A percentile compares a stretch with the other conserved stretches of the same genome.
Evolutionary conservation across 768 basidiomycete genomes (phyloP).

Genomic region (Boletus reticulatus): DNA sequence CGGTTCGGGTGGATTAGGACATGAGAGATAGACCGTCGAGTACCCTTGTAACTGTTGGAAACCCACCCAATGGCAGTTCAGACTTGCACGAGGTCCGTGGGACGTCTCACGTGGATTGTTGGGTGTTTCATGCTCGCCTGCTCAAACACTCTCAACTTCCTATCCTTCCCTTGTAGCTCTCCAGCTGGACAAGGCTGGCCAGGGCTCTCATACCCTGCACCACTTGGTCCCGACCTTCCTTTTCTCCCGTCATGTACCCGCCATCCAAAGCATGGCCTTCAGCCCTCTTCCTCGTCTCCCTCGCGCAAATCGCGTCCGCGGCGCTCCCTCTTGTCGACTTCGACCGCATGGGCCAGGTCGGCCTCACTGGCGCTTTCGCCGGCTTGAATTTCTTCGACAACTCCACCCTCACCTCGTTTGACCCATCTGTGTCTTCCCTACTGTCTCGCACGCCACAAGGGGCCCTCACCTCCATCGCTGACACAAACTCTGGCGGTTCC

Average conservation of each 20-base stretch:
- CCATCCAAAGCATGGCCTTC: constrained; percentile 22
- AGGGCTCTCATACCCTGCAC: constrained; percentile 10
- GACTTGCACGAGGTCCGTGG: constrained; percentile 10
- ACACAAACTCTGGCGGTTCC: constrained; percentile 76
- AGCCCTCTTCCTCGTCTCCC: constrained; percentile 19
- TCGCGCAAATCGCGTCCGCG: constrained; percentile 28
- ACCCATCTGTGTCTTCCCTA: constrained; percentile 70
- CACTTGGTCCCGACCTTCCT: constrained; percentile 2
- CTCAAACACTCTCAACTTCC: not conserved
- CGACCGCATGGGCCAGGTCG: constrained; percentile 87
- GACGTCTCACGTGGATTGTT: constrained; percentile 25
- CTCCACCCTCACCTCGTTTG: constrained; percentile 54
- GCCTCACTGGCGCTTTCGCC: constrained; percentile 82
- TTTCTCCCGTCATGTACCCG: constrained; percentile 7
- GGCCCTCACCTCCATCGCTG: constrained; percentile 64
- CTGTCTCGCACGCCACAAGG: constrained; percentile 66
- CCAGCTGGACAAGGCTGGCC: not conserved
- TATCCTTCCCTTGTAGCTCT: not conserved
- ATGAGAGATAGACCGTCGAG: not conserved
- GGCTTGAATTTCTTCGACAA: constrained; percentile 78
- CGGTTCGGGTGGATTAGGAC: constrained; percentile 30
- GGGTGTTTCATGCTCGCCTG: constrained; percentile 7
- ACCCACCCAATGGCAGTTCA: not conserved
- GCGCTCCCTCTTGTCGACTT: constrained; percentile 63
- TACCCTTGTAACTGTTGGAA: not conserved